Conservation (phyloP, 2,329 filamentous ascomycete species). For the Aspergillus fijiensis region DNA sequence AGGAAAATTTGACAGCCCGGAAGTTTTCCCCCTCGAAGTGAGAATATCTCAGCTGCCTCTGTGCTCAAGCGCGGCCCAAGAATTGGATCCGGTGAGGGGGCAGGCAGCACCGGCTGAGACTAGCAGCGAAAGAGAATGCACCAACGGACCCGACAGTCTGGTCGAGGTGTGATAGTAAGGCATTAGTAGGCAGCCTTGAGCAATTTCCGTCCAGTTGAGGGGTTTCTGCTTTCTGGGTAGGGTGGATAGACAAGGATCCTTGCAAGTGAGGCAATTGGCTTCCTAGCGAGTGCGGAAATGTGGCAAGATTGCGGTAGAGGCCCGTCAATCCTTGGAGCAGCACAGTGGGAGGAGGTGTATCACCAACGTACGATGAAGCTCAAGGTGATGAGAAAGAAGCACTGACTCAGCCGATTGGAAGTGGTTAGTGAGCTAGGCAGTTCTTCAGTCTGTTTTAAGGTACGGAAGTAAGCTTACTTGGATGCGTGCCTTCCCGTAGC, state of each 20-base stretch:
- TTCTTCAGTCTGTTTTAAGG: constrained; percentile 7
- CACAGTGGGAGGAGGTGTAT: neutral
- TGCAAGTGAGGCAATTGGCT: neutral
- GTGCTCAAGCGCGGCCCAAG: constrained; percentile 1
- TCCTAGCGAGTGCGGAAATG: neutral
- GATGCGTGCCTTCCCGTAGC: neutral
- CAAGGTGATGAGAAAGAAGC: neutral
- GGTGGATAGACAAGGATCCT: neutral
- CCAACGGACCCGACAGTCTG: constrained; percentile 27
- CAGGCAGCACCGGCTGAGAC: constrained; percentile 14
- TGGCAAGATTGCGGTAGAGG: neutral
- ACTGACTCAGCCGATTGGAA: constrained; percentile 3
- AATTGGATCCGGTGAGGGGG: constrained; percentile 12
- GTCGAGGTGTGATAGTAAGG: constrained; percentile 26
- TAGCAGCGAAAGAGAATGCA: constrained; percentile 18
- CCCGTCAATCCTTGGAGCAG: neutral
- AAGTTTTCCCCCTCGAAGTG: neutral
- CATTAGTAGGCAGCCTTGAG: constrained; percentile 24
- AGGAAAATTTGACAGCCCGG: neutral
- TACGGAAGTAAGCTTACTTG: constrained; percentile 7
- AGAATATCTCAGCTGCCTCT: constrained; percentile 1
- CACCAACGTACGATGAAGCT: neutral
- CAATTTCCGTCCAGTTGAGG: constrained; percentile 17
- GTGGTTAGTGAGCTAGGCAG: neutral
- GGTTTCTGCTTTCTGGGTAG: constrained; percentile 5